Evolutionary conservation across 2,329 filamentous ascomycete species (phyloP), one percentile per base, ranked within the genome.

Genomic region (Cadophora sp.): DNA sequence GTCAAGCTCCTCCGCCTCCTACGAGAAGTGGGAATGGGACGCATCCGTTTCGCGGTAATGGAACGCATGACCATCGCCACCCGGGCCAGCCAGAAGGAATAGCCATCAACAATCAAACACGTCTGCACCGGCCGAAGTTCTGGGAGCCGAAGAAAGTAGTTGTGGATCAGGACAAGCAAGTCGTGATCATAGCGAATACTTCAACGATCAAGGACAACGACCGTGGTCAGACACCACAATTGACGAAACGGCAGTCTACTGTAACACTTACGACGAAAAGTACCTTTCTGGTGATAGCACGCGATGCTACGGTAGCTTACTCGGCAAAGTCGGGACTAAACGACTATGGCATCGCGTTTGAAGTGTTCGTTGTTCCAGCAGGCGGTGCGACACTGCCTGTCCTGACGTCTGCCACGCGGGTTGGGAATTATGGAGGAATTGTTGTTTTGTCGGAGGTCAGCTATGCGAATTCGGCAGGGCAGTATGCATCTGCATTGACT

Each of bases 291-390:
- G 79, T 89, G 50, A 81, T 90, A 71, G 86, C 85, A 53, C 81
- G 82, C 70, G 85, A 89, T 74, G 72, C 81, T 43, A 77, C 79
- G 31, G 80, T 84, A 2, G 85, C 84, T 14, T 78, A 77, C 26
- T 82, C 83, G 37, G 84, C 84, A 22, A 83, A 82, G 51, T 82
- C 82, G 14, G 87, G 87, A n/a, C 80, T 90, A 5, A 84, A 86
- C 72, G 86, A 82, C 69, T 89, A 89, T 73, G 87, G 87, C 43
- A 89, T 90, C 69, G 86, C 87, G 1, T 89, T 82, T 73, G 80
- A 87, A 72, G 80, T 82, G 4, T 73, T 88, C 9, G 73, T 84
- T n/a, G 86, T 89, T 24, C 86, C 86, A 6, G 80, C 85, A 71
- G 74, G 74, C 7, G 87, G 87, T 16, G 78, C 81, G 12, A 69